Percentiles rank a stretch among this genome's conserved stretches.
Evolutionary conservation across 1,284 basidiomycete genomes (phyloP).

Genomic region (Rhizoctonia solani): DNA sequence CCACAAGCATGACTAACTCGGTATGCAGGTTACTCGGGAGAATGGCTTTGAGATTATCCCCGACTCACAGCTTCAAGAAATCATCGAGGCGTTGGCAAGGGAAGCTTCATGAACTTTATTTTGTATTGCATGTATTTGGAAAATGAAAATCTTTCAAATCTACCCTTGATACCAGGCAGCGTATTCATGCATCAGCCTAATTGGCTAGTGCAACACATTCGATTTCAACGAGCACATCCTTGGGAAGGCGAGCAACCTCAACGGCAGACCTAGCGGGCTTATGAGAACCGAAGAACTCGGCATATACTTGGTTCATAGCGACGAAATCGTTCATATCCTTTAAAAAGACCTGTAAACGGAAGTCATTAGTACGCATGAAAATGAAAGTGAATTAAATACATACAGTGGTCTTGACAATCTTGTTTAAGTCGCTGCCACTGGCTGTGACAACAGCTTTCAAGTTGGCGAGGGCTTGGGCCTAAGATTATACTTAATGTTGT

Average conservation of each 20-base stretch:
- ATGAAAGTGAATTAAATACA: slow-evolving; percentile 42
- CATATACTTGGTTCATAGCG: slow-evolving; percentile 79
- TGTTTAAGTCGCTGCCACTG: slow-evolving; percentile 72
- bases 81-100: slow-evolving; percentile 66
- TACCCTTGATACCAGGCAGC: too few relatives aligned
- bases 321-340: slow-evolving; percentile 92
- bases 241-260: slow-evolving; percentile 76
- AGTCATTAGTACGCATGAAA: neutral
- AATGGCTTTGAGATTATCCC: slow-evolving; percentile 84
- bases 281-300: slow-evolving; percentile 81
- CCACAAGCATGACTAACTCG: neutral
- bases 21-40: slow-evolving; percentile 65
- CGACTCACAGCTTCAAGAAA: slow-evolving; percentile 73
- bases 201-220: slow-evolving; percentile 71
- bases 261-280: slow-evolving; percentile 92
- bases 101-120: slow-evolving; percentile 27
- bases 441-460: slow-evolving; percentile 83
- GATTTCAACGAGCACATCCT: slow-evolving; percentile 86
- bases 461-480: slow-evolving; percentile 83
- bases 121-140: slow-evolving; percentile 31
- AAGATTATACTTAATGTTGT: neutral
- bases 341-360: slow-evolving; percentile 73
- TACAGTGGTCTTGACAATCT: slow-evolving; percentile 86
- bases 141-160: slow-evolving; percentile 5
- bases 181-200: too few relatives aligned